Evolutionary conservation across 164 flowering plant species (phyloP), one percentile per base, ranked within the genome.

Genomic region (Pachysandra terminalis): DNA sequence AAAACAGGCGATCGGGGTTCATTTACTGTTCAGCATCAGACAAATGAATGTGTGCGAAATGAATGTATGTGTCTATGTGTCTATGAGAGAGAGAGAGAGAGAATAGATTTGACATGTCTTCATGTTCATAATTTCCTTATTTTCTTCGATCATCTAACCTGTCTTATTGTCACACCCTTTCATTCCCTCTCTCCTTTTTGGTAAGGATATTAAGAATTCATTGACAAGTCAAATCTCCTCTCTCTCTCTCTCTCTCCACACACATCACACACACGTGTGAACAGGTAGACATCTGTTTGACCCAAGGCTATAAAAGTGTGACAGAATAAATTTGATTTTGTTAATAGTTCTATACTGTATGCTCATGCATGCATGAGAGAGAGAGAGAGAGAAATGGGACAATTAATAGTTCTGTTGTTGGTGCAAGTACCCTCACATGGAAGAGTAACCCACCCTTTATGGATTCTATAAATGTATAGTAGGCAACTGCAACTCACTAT

Each of bases 381-480:
- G 64, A 74, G 55, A 45, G 66, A 48, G 41, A 24, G 48, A 49
- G 64, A 49, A 45, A 45, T 54, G 49, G 63, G n/a, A n/a, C n/a
- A 68, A 59, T 59, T 51, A 59, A 68, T 61, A 68, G 32, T 52
- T 51, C 59, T 68, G 59, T 52, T 60, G 51, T 52, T 60, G 51
- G 28, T 51, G 58, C 40, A 60, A 21, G 65, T 51, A 61, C 48
- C 58, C 59, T 69, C 71, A 72, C 76, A 72, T 67, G 74, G 65
- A 45, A 71, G 68, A 57, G 32, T n/a, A 55, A 48, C 13, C 5
- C 37, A 7, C 48, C 64, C 64, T 74, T 64, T 65, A 56, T 65
- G 63, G 37, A 74, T 71, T 32, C 73, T 70, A 37, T 54, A 68
- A 74, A 68, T n/a, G n/a, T n/a, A n/a, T 64, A 65, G 59, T 35